These are phyloP conservation scores for Boletus reticulatus DNA, from an alignment of 768 basidiomycete genomes.

Conservation along the genomic window DNA sequence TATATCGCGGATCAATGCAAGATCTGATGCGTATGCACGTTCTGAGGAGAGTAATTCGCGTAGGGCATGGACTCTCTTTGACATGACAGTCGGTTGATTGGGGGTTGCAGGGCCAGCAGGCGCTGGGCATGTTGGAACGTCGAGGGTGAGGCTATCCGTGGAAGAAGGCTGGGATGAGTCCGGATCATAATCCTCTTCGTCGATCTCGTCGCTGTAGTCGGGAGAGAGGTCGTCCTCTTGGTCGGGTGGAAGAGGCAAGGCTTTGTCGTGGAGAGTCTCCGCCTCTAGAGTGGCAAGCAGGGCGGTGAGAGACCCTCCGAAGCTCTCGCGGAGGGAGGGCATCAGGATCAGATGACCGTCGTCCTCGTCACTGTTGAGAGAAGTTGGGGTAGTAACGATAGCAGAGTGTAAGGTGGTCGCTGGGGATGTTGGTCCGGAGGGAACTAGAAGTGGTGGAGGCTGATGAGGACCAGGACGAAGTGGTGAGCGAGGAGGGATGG, in stretches of 20 bases:
- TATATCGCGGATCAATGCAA: constrained; percentile 72
- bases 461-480: constrained; percentile 28
- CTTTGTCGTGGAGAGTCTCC: constrained; percentile 30
- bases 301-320: constrained; percentile 31
- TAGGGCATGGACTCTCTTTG: constrained; percentile 76
- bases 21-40: constrained; percentile 79
- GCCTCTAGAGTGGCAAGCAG: constrained; percentile 32
- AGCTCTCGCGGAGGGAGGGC: constrained; percentile 30
- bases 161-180: constrained; percentile 25
- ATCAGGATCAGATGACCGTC: constrained; percentile 21
- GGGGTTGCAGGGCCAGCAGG: constrained; percentile 18
- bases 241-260: constrained; percentile 28
- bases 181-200: constrained; percentile 29
- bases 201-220: constrained; percentile 22
- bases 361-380: constrained; percentile 12
- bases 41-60: constrained; percentile 78
- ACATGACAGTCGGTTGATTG: constrained; percentile 38
- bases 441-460: constrained; percentile 2
- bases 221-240: constrained; percentile 22
- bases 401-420: constrained; percentile 1
- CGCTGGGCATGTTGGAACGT: constrained; percentile 2
- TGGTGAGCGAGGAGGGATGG: constrained; percentile 32
- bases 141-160: constrained; percentile 26
- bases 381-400: neutral
- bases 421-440: constrained; percentile 13